Evolutionary conservation across 371 early-diverging fungal genomes (phyloP).

Genomic region (Apophysomyces variabilis): DNA sequence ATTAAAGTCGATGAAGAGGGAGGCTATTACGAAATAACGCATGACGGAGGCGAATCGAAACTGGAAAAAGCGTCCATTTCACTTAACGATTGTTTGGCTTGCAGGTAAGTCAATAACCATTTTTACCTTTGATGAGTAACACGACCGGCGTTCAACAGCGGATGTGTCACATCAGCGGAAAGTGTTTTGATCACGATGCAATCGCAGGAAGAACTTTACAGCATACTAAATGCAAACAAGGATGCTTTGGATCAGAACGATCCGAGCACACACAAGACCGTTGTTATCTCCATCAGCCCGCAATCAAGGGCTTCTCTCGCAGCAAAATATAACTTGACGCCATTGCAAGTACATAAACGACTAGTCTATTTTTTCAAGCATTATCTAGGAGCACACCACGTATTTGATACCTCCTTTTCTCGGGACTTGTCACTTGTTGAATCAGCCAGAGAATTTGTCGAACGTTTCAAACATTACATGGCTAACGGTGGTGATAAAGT

Average conservation of each 20-base stretch:
- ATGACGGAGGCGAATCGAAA: conserved; percentile 80
- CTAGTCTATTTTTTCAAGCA: conserved; percentile 69
- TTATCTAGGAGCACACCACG: conserved; percentile 79
- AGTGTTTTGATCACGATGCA: conserved; percentile 91
- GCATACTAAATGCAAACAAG: conserved; percentile 71
- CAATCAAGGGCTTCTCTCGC: conserved; percentile 92
- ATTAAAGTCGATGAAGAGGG: conserved; percentile 73
- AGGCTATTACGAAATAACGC: conserved; percentile 82
- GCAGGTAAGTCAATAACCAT: conserved; percentile 67
- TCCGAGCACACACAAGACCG: conserved; percentile 53
- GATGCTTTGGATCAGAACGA: conserved; percentile 46
- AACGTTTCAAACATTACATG: conserved; percentile 60
- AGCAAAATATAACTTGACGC: conserved; percentile 75
- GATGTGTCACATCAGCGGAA: conserved; percentile 98
- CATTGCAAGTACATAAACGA: conserved; percentile 63
- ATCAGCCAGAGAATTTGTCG: conserved; percentile 89
- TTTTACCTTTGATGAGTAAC: conserved; percentile 9
- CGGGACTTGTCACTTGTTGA: conserved; percentile 86
- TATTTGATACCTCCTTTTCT: conserved; percentile 88
- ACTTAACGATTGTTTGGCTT: conserved; percentile 96
- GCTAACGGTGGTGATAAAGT: conserved; percentile 46
- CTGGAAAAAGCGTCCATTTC: conserved; percentile 87
- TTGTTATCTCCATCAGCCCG: conserved; percentile 88
- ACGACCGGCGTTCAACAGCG: conserved; percentile 54
- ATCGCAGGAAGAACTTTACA: conserved; percentile 85